Evolutionary conservation across 2,329 filamentous ascomycete species (phyloP).

Genomic region (Eutypa lata): DNA sequence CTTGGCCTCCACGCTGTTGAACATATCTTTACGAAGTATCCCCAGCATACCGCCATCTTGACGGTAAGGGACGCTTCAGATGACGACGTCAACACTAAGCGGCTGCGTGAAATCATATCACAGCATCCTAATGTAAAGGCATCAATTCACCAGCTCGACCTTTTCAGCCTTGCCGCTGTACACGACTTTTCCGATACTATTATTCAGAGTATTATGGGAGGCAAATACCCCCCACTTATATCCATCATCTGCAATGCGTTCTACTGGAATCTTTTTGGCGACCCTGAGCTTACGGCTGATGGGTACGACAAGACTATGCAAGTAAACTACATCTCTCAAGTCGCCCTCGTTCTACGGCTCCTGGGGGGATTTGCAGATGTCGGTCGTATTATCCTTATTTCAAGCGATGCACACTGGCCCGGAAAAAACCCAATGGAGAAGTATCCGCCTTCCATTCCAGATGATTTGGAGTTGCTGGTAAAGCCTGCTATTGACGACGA

Average conservation of each 20-base stretch:
- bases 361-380: conserved; percentile 6
- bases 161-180: conserved; percentile 30
- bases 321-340: conserved; percentile 35
- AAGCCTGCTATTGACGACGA: conserved; percentile 32
- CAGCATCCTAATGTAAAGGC: conserved; percentile 34
- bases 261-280: conserved; percentile 33
- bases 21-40: conserved; percentile 16
- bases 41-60: conserved; percentile 23
- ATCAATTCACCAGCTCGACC: conserved; percentile 32
- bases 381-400: conserved; percentile 23
- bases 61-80: conserved; percentile 30
- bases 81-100: conserved; percentile 27
- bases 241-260: conserved; percentile 40
- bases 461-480: conserved; percentile 33
- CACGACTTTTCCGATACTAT: conserved; percentile 29
- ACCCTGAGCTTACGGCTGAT: conserved; percentile 31
- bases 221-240: conserved; percentile 27
- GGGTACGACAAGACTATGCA: conserved; percentile 37
- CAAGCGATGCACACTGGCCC: conserved; percentile 33
- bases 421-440: conserved; percentile 37
- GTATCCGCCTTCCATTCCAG: conserved; percentile 31
- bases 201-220: conserved; percentile 21
- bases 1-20: conserved; percentile 18
- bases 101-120: conserved; percentile 20
- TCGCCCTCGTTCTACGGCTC: conserved; percentile 9